Conservation (phyloP, 2,329 filamentous ascomycete species). For the Madurella mycetomatis region DNA sequence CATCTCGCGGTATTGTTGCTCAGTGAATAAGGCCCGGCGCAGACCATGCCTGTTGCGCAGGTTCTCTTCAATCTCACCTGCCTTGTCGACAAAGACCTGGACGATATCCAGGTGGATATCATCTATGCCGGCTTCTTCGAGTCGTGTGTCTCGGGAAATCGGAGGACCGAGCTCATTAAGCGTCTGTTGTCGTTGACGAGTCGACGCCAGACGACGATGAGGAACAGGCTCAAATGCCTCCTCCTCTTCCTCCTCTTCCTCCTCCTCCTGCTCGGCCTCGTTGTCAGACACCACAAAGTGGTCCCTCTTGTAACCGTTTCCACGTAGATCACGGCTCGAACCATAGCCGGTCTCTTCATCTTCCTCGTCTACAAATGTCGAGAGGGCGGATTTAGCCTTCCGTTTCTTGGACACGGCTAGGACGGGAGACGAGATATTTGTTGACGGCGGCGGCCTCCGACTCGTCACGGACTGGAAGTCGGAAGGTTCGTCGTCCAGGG, state of each 20-base stretch:
- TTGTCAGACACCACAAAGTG: conserved; percentile 35
- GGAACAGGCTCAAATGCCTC: conserved; percentile 44
- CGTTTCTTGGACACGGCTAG: conserved; percentile 35
- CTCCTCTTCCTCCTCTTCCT: conserved; percentile 37
- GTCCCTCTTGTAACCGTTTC: conserved; percentile 43
- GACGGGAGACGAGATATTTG: conserved; percentile 52
- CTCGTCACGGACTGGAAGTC: not conserved
- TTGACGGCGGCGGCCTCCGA: conserved; percentile 37
- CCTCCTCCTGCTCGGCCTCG: conserved; percentile 28
- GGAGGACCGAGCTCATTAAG: conserved; percentile 48
- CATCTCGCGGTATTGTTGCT: conserved; percentile 68
- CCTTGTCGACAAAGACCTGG: conserved; percentile 60
- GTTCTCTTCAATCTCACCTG: conserved; percentile 55
- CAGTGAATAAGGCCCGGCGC: conserved; percentile 60
- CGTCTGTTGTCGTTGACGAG: conserved; percentile 35
- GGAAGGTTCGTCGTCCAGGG: not conserved
- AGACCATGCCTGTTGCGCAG: conserved; percentile 57
- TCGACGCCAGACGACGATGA: conserved; percentile 28
- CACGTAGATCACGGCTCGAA: conserved; percentile 30
- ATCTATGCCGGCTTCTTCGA: conserved; percentile 45
- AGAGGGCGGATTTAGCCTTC: conserved; percentile 27
- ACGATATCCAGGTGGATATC: conserved; percentile 61
- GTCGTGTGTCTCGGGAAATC: conserved; percentile 52
- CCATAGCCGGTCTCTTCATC: conserved; percentile 38
- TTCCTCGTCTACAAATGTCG: conserved; percentile 30